Evolutionary conservation across 805 yeast genomes (phyloP), one percentile per base, ranked within the genome.

Genomic region (Pichia nanzhaoensis): DNA sequence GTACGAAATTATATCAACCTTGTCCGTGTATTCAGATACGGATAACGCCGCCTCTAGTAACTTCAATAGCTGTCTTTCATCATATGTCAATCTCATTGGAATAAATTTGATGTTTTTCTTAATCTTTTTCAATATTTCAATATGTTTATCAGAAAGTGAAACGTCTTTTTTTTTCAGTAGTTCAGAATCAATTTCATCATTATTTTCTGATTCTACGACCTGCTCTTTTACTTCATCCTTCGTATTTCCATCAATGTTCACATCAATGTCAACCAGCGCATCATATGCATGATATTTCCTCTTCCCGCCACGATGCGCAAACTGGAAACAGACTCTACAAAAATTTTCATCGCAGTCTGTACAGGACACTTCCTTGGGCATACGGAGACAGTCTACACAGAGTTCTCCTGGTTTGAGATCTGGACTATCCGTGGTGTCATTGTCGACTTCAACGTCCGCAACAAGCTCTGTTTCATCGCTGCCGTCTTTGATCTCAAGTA

Each of bases 1-100:
- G 54, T 82, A 79, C 1, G 83, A 70, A 22, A 80, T 60, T 33
- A 84, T 78, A 59, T 84, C 95, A 36, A 84, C 88, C 54, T 78
- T 76, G 55, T 84, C 90, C 0, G 91, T 84, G 57, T 84, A 84
- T 54, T 84, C 91, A 14, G 86, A 79, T 10, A 84, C 95, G 52
- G 81, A 76, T 42, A 84, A 65, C 0, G 90, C 89, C 1, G 93
- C 89, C 51, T 84, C 89, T 36, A 84, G 64, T 35, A 84, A 63
- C 47, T 83, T 69, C 44, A 84, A 63, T 34, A 81, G 60, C 59
- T 82, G 84, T 51, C 95, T 73, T 59, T 84, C 95, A 37, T 80
- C 84, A 39, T 66, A 65, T 0, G 83, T 73, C 30, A 84, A 68
- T 51, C 95, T 71, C 70, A 84, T 58, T 14, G 95, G 95, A 42